A percentile compares a stretch with the other conserved stretches of the same genome.
These are phyloP conservation scores for Byssoonygena ceratinophila DNA, from an alignment of 2,329 filamentous ascomycete genomes.

Conservation along the genomic window DNA sequence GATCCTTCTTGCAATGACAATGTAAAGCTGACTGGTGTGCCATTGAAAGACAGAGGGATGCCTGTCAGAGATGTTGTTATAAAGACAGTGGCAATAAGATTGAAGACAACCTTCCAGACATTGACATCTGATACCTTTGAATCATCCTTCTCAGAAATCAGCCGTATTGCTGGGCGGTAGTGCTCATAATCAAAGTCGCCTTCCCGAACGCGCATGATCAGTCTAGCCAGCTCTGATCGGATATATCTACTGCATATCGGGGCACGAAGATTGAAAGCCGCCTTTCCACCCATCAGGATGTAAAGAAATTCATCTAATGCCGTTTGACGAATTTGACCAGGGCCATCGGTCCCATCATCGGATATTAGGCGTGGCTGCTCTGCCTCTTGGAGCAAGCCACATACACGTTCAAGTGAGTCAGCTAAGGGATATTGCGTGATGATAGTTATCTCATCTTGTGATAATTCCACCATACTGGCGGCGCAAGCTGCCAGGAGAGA, in stretches of 20 bases:
- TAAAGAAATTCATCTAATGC: neutral
- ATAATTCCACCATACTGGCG: neutral
- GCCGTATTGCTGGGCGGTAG: constrained; percentile 3
- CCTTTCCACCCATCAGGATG: neutral
- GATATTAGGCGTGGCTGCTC: neutral
- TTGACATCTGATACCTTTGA: neutral
- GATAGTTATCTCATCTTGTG: neutral
- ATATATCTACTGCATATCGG: neutral
- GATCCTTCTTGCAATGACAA: constrained; percentile 14
- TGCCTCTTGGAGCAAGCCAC: neutral
- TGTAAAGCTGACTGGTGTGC: constrained; percentile 11
- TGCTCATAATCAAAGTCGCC: constrained; percentile 1
- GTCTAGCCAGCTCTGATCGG: neutral
- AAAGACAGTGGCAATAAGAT: constrained; percentile 6
- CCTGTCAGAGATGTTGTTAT: too few relatives aligned
- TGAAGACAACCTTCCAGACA: constrained; percentile 7
- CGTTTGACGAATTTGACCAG: neutral
- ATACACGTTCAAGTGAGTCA: neutral
- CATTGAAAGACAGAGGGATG: constrained; percentile 7
- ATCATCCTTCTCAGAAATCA: constrained; percentile 2
- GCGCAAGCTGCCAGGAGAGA: too few relatives aligned
- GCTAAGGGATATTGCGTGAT: neutral
- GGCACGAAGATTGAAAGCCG: neutral
- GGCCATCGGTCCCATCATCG: neutral
- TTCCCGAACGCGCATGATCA: neutral